A percentile compares a stretch with the other conserved stretches of the same genome.
Conservation (phyloP, 2,329 filamentous ascomycete species). For the Talaromyces marneffei region DNA sequence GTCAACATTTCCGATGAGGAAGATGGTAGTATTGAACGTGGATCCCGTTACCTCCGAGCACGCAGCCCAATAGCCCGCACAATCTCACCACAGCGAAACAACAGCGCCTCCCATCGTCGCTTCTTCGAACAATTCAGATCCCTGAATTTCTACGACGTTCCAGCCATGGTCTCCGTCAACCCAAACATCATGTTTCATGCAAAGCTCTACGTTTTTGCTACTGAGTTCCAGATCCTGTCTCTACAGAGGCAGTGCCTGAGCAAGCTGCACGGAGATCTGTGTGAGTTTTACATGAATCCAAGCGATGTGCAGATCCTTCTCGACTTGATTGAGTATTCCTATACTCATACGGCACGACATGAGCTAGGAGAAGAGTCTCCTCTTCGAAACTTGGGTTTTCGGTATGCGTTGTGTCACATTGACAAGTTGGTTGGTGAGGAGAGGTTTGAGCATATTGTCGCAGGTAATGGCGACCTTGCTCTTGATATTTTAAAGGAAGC, state of each 20-base stretch:
- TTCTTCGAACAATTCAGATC: background rate
- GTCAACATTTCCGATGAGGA: background rate
- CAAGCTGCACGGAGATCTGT: background rate
- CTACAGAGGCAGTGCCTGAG: background rate
- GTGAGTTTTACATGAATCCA: background rate
- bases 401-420: background rate
- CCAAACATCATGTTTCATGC: background rate
- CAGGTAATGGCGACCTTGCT: background rate
- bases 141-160: background rate
- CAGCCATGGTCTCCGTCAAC: background rate
- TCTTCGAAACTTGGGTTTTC: background rate
- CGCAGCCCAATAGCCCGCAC: background rate
- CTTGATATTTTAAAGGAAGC: background rate
- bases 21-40: background rate
- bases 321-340: background rate
- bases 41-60: background rate
- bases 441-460: background rate
- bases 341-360: background rate
- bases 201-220: background rate
- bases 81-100: background rate
- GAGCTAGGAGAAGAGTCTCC: background rate
- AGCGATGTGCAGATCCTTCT: background rate
- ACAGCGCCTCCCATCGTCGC: background rate
- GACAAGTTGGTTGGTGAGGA: background rate
- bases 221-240: background rate